Evolutionary conservation across 2,329 filamentous ascomycete species (phyloP), one percentile per base, ranked within the genome.

Genomic region (Colletotrichum cordylinicola): DNA sequence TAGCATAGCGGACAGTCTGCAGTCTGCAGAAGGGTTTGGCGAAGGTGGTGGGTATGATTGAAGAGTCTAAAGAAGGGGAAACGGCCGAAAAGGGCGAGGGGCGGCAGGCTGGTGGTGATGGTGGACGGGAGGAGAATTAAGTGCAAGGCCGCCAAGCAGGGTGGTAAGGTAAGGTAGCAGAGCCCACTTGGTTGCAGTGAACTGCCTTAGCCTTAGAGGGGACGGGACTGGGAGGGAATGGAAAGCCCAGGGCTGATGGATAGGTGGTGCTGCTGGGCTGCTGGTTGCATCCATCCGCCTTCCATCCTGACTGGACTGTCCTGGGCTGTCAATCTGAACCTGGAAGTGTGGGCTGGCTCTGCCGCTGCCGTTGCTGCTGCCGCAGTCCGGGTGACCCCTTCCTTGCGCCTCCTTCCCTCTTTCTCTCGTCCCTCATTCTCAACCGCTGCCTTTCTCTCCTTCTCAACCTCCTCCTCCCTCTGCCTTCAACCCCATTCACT

Each of bases 331-430:
- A 61, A 29, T 58, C 43, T 58, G 55, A 29, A 55, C 61, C 27
- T 37, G 62, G 60, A 67, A 72, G 70, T 58, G 61, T 39, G 55
- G 68, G 61, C 69, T 71, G 60, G 43, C 43, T 48, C 43, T 48
- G 43, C 43, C 72, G 55, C 55, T 58, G 21, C 21, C 13, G 13
- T 35, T 61, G 16, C 29, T 61, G n/a, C 61, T 61, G 58, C 35
- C 33, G 33, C 65, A 66, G 52, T 52, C 72, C 24, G 37, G 60
- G 67, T 61, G 52, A 66, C 72, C 72, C 72, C 72, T 74, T 74
- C 67, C 67, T 70, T 68, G 29, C 27, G 21, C 24, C 55, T 58
- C 39, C 37, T 35, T 60, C 60, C 68, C 55, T 62, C 43, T 64
- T 65, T 15, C 56, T 75, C 69, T 43, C 37, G 60, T 67, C 39